Percentiles rank a stretch among this genome's conserved stretches.
These are phyloP conservation scores for Pseudoturritis turrita DNA, from an alignment of 345 rosid genomes.

Conservation along the genomic window DNA sequence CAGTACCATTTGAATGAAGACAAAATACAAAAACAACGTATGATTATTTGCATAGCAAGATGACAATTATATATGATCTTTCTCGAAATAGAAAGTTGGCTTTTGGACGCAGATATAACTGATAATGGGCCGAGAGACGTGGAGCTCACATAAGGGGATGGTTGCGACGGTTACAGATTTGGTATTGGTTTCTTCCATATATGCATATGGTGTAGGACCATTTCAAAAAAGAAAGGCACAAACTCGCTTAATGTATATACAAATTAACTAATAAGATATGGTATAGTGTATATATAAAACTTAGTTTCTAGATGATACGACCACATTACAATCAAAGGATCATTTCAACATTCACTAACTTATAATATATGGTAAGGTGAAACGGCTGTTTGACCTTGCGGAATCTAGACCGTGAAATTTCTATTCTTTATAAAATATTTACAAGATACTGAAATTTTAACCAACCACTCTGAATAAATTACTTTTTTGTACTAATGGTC, in stretches of 20 bases:
- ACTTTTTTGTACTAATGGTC: slow-evolving; percentile 7
- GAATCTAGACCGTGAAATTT: not conserved
- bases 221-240: no score
- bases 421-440: not conserved
- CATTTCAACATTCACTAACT: slow-evolving; percentile 7
- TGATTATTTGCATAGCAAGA: not conserved
- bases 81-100: not conserved
- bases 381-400: slow-evolving; percentile 10
- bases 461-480: slow-evolving; percentile 3
- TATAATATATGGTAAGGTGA: slow-evolving; percentile 17
- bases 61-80: not conserved
- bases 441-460: not conserved
- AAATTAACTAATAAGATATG: no score
- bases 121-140: not conserved
- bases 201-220: no score
- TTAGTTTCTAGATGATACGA: slow-evolving; percentile 21
- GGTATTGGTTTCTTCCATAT: not conserved
- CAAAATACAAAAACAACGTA: no score
- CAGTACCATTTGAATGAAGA: no score
- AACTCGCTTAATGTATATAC: no score
- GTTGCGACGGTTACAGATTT: not conserved
- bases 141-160: not conserved
- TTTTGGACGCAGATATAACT: not conserved
- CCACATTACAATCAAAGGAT: not conserved
- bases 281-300: no score